phyloP scores from a whole-genome alignment of 1,284 basidiomycete species.

The Mycosarcoma mackinlayi region DNA sequence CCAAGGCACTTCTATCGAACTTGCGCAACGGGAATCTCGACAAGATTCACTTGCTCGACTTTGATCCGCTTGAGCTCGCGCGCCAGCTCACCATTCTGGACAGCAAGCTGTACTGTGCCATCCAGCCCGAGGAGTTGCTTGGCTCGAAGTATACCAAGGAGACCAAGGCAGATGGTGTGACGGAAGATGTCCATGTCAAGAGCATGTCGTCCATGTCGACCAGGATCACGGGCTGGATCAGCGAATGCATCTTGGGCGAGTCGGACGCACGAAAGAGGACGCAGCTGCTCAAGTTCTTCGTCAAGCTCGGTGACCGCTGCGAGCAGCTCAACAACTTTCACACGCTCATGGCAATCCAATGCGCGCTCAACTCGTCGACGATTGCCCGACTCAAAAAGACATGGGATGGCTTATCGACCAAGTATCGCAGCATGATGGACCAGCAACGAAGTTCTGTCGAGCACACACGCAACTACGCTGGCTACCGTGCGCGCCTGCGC shows the following conservation, averaged over 20 bases:
- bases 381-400: slow-evolving; percentile 68
- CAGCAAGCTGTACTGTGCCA: slow-evolving; percentile 67
- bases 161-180: slow-evolving; percentile 34
- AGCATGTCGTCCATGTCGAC: slow-evolving; percentile 70
- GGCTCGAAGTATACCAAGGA: slow-evolving; percentile 66
- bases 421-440: slow-evolving; percentile 84
- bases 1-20: slow-evolving; percentile 76
- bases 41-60: slow-evolving; percentile 81
- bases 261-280: slow-evolving; percentile 68
- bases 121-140: slow-evolving; percentile 69
- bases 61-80: slow-evolving; percentile 77
- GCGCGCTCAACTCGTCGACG: slow-evolving; percentile 69
- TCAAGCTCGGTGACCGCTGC: slow-evolving; percentile 70
- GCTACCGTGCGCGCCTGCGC: slow-evolving; percentile 82
- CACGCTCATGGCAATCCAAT: slow-evolving; percentile 70
- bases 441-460: slow-evolving; percentile 85
- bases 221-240: slow-evolving; percentile 70
- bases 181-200: slow-evolving; percentile 63
- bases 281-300: slow-evolving; percentile 69
- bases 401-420: slow-evolving; percentile 81
- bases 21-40: slow-evolving; percentile 70
- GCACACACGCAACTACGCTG: slow-evolving; percentile 88
- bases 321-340: slow-evolving; percentile 70
- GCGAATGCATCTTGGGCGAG: slow-evolving; percentile 70
- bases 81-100: slow-evolving; percentile 71